A percentile compares a stretch with the other conserved stretches of the same genome.
These are phyloP conservation scores for Sphagnum magellanicum DNA, from an alignment of 228 moss, liverwort and hornwort genomes.

Conservation along the genomic window DNA sequence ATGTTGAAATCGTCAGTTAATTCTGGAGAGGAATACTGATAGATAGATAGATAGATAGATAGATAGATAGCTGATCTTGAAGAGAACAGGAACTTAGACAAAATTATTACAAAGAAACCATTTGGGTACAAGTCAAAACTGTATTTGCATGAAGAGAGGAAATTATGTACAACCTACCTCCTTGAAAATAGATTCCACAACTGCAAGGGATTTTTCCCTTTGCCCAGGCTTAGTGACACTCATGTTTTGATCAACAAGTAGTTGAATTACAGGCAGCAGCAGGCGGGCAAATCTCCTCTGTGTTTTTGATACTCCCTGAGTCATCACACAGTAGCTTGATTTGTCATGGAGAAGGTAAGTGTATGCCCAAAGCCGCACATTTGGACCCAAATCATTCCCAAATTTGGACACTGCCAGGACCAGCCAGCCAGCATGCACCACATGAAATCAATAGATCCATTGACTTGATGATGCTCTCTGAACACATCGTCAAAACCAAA, in stretches of 20 bases:
- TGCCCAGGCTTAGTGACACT: constrained; percentile 51
- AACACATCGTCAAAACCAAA: too few relatives aligned
- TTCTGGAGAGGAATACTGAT: too few relatives aligned
- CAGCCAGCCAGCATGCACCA: neutral
- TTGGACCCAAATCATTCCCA: constrained; percentile 52
- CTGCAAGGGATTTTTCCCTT: constrained; percentile 54
- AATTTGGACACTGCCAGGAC: constrained; percentile 58
- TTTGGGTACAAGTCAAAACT: neutral
- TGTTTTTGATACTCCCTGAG: constrained; percentile 50
- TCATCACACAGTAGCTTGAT: constrained; percentile 37
- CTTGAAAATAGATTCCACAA: constrained; percentile 50
- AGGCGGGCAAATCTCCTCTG: constrained; percentile 57
- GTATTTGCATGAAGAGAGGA: neutral
- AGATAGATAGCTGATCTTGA: too few relatives aligned
- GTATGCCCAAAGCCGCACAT: constrained; percentile 73
- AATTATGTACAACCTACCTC: constrained; percentile 37
- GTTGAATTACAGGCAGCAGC: constrained; percentile 61
- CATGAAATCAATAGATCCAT: too few relatives aligned
- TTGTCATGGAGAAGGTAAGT: constrained; percentile 57
- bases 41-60: too few relatives aligned
- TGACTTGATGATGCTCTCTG: too few relatives aligned
- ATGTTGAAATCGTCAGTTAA: too few relatives aligned
- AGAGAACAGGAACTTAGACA: too few relatives aligned
- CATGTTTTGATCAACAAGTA: constrained; percentile 35
- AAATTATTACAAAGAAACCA: neutral